A percentile compares a stretch with the other conserved stretches of the same genome.
phyloP scores from a whole-genome alignment of 1,139 yeast species.

The Nakaseomyces glabratus region DNA sequence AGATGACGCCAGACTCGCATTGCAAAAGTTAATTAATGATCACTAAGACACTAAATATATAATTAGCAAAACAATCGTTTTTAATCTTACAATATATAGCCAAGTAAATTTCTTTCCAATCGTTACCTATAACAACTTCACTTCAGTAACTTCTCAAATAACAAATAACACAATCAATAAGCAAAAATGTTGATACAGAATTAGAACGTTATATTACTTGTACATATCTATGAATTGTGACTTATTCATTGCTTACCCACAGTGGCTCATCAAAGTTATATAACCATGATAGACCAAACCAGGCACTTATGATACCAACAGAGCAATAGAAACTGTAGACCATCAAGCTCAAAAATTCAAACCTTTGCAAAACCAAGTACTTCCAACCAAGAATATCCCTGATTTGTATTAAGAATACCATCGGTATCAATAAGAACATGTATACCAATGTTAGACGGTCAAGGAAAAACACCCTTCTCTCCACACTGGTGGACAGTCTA shows the following conservation, averaged over 20 bases:
- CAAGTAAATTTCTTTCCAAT: too few species aligned
- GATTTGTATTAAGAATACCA: slow-evolving; percentile 47
- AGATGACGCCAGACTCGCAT: slow-evolving; percentile 28
- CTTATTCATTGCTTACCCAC: slow-evolving; percentile 34
- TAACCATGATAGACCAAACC: slow-evolving; percentile 85
- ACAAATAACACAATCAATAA: too few species aligned
- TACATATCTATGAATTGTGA: neutral
- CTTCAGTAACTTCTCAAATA: too few species aligned
- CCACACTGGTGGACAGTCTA: slow-evolving; percentile 36
- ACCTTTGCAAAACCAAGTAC: slow-evolving; percentile 36
- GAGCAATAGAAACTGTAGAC: slow-evolving; percentile 78
- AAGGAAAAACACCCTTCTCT: slow-evolving; percentile 48
- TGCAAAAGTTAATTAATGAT: slow-evolving; percentile 24
- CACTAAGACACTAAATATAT: too few species aligned
- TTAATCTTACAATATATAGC: too few species aligned
- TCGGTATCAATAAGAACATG: slow-evolving; percentile 56
- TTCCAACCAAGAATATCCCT: slow-evolving; percentile 50
- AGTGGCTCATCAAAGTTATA: slow-evolving; percentile 69
- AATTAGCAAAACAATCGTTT: too few species aligned
- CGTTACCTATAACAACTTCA: too few species aligned
- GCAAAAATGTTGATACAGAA: too few species aligned
- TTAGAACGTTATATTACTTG: neutral
- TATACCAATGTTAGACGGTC: slow-evolving; percentile 67
- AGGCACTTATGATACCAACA: slow-evolving; percentile 73
- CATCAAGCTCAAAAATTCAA: slow-evolving; percentile 75